These are phyloP conservation scores for Trichosporon asahii DNA, from an alignment of 1,284 basidiomycete species.

Conservation along the genomic window DNA sequence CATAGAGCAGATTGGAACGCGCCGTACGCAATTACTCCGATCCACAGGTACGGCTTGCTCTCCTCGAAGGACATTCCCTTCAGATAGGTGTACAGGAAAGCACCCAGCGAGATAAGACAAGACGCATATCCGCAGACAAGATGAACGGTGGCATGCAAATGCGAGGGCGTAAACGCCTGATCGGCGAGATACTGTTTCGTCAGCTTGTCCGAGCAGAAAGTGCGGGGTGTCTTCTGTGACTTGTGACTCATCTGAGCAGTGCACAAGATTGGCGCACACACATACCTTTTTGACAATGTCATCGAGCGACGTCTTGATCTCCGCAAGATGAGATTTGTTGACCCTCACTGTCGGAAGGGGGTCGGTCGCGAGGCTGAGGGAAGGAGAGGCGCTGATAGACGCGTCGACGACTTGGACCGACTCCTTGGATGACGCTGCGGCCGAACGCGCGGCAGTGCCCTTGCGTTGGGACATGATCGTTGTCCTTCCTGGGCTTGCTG, in stretches of 20 bases:
- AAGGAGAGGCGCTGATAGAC: not conserved
- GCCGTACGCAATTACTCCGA: conserved; percentile 61
- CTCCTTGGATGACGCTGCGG: not conserved
- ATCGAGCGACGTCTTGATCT: conserved; percentile 85
- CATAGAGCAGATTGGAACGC: conserved; percentile 40
- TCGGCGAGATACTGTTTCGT: conserved; percentile 64
- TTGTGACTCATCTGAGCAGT: not conserved
- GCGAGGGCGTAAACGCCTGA: conserved; percentile 78
- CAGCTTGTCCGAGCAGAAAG: not conserved
- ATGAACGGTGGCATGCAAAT: conserved; percentile 79
- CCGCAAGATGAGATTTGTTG: conserved; percentile 73
- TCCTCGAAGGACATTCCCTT: conserved; percentile 74
- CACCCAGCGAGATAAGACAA: conserved; percentile 71
- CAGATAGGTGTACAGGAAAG: conserved; percentile 72
- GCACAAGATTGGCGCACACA: conserved; percentile 48
- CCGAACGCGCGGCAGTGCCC: conserved; percentile 8
- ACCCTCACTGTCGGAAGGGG: conserved; percentile 61
- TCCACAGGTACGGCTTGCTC: conserved; percentile 72
- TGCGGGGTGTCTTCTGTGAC: not conserved
- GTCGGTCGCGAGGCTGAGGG: conserved; percentile 32
- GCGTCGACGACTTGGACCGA: conserved; percentile 1
- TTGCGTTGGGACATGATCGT: conserved; percentile 9
- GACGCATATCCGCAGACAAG: conserved; percentile 77
- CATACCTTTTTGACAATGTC: conserved; percentile 83
- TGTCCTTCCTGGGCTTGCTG: conserved; percentile 6